Percentiles rank a stretch among this genome's conserved stretches.
These are phyloP conservation scores for Pleurotus djamor DNA, from an alignment of 768 basidiomycete species.

Conservation along the genomic window DNA sequence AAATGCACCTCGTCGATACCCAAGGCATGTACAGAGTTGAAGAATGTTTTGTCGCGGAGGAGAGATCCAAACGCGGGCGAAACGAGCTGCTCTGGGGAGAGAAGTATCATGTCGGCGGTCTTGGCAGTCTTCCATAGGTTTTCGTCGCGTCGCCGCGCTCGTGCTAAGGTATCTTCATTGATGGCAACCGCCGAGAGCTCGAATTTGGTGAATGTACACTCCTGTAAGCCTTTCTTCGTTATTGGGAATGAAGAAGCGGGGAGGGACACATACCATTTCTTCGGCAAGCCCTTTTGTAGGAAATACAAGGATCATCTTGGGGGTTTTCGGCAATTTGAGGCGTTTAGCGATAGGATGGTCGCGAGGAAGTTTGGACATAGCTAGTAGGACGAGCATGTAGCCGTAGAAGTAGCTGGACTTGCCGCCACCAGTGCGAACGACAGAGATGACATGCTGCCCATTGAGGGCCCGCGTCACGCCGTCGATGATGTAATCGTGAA, in stretches of 20 bases:
- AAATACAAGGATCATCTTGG: slow-evolving; percentile 16
- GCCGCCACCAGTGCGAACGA: neutral
- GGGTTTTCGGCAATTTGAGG: slow-evolving; percentile 11
- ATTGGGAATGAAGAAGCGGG: neutral
- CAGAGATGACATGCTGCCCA: slow-evolving; percentile 4
- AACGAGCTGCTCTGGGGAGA: slow-evolving; percentile 20
- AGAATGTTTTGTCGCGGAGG: slow-evolving; percentile 13
- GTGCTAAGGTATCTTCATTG: slow-evolving; percentile 15
- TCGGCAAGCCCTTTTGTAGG: slow-evolving; percentile 20
- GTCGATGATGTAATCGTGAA: slow-evolving; percentile 17
- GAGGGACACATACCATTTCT: slow-evolving; percentile 17
- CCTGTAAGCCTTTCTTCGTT: neutral
- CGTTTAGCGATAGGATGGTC: neutral
- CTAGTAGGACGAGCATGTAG: neutral
- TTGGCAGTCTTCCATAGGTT: slow-evolving; percentile 15
- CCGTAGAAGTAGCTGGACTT: slow-evolving; percentile 2
- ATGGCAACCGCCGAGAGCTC: slow-evolving; percentile 19
- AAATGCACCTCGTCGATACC: slow-evolving; percentile 26
- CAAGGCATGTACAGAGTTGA: slow-evolving; percentile 15
- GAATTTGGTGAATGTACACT: neutral
- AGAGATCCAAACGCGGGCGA: slow-evolving; percentile 15
- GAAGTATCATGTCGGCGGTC: slow-evolving; percentile 13
- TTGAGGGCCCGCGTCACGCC: slow-evolving; percentile 13
- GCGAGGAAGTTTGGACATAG: neutral
- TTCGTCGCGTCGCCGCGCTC: neutral